These are phyloP conservation scores for Psophocarpus tetragonolobus DNA, from an alignment of 306 rosid species.

Conservation along the genomic window DNA sequence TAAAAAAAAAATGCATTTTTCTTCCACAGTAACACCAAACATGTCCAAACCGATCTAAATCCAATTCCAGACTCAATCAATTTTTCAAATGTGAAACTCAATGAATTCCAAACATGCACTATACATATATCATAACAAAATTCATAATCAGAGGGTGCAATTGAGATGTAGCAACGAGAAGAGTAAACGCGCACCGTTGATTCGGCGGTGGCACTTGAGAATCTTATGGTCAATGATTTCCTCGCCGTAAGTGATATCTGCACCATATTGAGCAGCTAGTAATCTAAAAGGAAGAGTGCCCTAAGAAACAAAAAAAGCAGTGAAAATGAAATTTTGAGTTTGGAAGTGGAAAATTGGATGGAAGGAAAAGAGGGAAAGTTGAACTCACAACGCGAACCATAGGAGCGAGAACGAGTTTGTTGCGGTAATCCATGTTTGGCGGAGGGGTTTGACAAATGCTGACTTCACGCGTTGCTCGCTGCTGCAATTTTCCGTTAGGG, in stretches of 20 bases:
- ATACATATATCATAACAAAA: too few relatives aligned
- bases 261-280: constrained; percentile 83
- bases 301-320: constrained; percentile 40
- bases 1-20: too few relatives aligned
- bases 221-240: constrained; percentile 86
- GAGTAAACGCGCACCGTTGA: constrained; percentile 56
- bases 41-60: too few relatives aligned
- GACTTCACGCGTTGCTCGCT: not conserved
- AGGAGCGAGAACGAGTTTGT: constrained; percentile 85
- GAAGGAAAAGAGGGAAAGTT: not conserved
- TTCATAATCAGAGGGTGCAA: not conserved
- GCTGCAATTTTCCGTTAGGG: not conserved
- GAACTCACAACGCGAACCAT: constrained; percentile 95
- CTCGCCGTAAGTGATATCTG: constrained; percentile 80
- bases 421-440: constrained; percentile 68
- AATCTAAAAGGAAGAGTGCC: constrained; percentile 87
- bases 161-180: not conserved
- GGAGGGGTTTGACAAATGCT: constrained; percentile 29
- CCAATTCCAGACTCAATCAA: too few relatives aligned
- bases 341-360: not conserved
- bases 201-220: constrained; percentile 78
- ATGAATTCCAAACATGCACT: too few relatives aligned
- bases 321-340: not conserved
- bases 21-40: too few relatives aligned
- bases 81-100: too few relatives aligned